A percentile compares a stretch with the other conserved stretches of the same genome.
These are phyloP conservation scores for Vigna angularis DNA, from an alignment of 306 rosid genomes.

Conservation along the genomic window DNA sequence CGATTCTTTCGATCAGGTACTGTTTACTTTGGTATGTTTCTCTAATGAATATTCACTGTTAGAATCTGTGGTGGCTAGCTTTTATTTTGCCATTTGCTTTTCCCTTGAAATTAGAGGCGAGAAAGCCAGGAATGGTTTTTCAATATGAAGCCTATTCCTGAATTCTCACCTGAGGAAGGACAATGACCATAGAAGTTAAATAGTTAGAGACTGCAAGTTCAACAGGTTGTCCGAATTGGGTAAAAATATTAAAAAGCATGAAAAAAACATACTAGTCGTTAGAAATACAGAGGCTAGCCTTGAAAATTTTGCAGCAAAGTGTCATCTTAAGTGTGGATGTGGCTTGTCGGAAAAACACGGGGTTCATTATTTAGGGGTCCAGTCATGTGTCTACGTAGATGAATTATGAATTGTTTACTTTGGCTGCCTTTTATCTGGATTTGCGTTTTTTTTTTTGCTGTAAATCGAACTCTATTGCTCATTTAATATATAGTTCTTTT, in stretches of 20 bases:
- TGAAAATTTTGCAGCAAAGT: neutral
- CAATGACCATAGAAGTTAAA: neutral
- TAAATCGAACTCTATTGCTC: conserved; percentile 18
- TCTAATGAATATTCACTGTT: neutral
- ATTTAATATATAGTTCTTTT: conserved; percentile 22
- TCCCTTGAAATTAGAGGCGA: neutral
- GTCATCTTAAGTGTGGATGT: conserved; percentile 5
- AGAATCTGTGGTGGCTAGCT: conserved; percentile 10
- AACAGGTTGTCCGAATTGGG: neutral
- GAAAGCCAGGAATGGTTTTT: conserved; percentile 8
- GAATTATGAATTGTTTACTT: conserved; percentile 19
- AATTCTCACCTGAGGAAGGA: too few relatives aligned
- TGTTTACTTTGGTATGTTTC: neutral
- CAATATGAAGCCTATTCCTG: neutral
- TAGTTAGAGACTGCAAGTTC: neutral
- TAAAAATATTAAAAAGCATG: conserved; percentile 18
- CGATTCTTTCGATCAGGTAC: conserved; percentile 69
- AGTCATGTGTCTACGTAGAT: conserved; percentile 10
- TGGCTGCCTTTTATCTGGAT: conserved; percentile 13
- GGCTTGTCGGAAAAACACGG: conserved; percentile 5
- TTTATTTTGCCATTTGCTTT: conserved; percentile 12
- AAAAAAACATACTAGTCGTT: neutral
- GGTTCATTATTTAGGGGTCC: conserved; percentile 1
- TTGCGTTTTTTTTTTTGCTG: conserved; percentile 13
- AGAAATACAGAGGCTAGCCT: neutral